Conservation (phyloP, 1,284 basidiomycete genomes). For the Somion occarium region DNA sequence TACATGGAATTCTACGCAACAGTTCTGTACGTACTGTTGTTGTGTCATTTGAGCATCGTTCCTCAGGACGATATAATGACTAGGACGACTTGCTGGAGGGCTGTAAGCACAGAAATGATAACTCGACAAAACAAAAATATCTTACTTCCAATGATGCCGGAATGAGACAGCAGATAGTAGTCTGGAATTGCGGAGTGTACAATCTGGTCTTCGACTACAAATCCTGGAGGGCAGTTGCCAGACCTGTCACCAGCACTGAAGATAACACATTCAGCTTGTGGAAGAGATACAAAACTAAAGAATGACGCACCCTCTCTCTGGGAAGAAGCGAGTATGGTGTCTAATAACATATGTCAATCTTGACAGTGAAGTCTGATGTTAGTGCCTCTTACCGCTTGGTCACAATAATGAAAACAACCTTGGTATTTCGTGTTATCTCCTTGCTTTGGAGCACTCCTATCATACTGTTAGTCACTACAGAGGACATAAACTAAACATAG, state of each 20-base stretch:
- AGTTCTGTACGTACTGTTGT: constrained; percentile 33
- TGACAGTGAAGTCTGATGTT: too few relatives aligned
- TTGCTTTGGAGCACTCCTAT: too few relatives aligned
- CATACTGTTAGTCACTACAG: too few relatives aligned
- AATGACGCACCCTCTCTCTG: constrained; percentile 23
- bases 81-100: constrained; percentile 48
- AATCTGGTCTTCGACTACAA: constrained; percentile 42
- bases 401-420: constrained; percentile 43
- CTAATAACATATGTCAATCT: too few relatives aligned
- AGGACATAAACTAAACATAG: too few relatives aligned
- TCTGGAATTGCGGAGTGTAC: constrained; percentile 43
- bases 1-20: too few relatives aligned
- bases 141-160: constrained; percentile 44
- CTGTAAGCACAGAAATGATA: too few relatives aligned
- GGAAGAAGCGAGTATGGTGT: constrained; percentile 49
- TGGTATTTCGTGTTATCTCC: too few relatives aligned
- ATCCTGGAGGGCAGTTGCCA: constrained; percentile 44
- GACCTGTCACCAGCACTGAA: constrained; percentile 5
- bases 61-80: constrained; percentile 55
- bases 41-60: constrained; percentile 40
- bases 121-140: constrained; percentile 11
- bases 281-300: too few relatives aligned
- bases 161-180: constrained; percentile 58
- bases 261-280: too few relatives aligned
- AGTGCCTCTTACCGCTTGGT: constrained; percentile 57